Base-by-base conservation (phyloP, 805 yeast genomes). In the Grigorovia humatica region DNA sequence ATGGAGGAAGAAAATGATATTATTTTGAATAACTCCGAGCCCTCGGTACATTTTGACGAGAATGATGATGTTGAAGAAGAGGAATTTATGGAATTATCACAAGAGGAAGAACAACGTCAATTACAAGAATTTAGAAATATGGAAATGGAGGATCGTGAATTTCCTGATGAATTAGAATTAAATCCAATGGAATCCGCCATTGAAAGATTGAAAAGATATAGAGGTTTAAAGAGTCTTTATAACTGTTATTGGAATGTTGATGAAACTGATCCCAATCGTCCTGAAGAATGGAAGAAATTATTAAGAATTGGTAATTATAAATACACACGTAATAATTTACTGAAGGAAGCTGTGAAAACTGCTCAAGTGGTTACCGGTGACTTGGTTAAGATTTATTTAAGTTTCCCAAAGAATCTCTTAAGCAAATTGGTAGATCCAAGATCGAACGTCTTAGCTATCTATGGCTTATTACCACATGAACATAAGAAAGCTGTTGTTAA, bases 131-230 rank as follows among this genome's bases (percentile, higher is more conserved):
- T 75, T 70, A 79, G 93, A 59, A 74, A 74, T 43, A 68, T 79
- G 55, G 96, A 82, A 57, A 78, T 78, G 54, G 97, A 90, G 51
- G 97, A 88, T 65, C 76, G 80, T 40, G 96, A 90, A 60, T 93
- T 89, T 74, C 98, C 98, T 0, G 99, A 93, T 69, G 99, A 93
- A 70, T 70, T 91, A 51, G 98, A 93, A 66, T 71, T 93, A 44
- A 77, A 75, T 46, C 97, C 97, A 32, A 64, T 68, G 6, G 90
- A 79, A 57, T 76, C 85, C 5, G 98, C 87, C 9, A 78, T 77
- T 59, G 88, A 89, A 56, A 77, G 88, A 56, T 74, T 93, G 52
- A 69, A 74, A 32, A 79, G 89, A 55, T 91, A 88, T 69, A 78
- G 97, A 67, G 98, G 98, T 54, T 77, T 90, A 57, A 87, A 88